phyloP scores from a whole-genome alignment of 1,284 basidiomycete genomes.

The Testicularia cyperi region DNA sequence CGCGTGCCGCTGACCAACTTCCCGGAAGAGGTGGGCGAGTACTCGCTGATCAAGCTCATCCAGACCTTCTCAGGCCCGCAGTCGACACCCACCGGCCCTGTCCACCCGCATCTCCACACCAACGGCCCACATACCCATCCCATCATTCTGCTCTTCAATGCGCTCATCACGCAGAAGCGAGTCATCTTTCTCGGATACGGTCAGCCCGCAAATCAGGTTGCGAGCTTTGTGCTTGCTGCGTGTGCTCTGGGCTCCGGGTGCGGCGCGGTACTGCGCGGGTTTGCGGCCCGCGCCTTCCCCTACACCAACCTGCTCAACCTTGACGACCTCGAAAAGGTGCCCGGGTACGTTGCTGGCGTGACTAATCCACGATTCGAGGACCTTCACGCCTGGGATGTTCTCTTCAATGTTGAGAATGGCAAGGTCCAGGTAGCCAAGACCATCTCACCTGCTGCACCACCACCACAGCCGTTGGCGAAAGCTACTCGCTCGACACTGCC shows the following conservation, averaged over 20 bases:
- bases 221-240: constrained; percentile 85
- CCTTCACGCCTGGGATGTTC: constrained; percentile 82
- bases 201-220: constrained; percentile 74
- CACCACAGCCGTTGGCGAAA: constrained; percentile 4
- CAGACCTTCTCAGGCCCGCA: constrained; percentile 76
- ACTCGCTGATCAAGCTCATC: constrained; percentile 86
- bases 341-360: constrained; percentile 90
- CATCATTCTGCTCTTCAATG: constrained; percentile 91
- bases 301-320: constrained; percentile 86
- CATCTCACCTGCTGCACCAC: constrained; percentile 64
- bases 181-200: constrained; percentile 90
- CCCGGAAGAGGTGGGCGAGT: constrained; percentile 93
- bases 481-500: constrained; percentile 46
- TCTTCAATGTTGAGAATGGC: constrained; percentile 84
- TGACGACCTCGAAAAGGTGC: constrained; percentile 82
- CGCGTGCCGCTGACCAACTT: constrained; percentile 49
- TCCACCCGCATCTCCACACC: constrained; percentile 88
- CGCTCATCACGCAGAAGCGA: constrained; percentile 86
- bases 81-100: constrained; percentile 67
- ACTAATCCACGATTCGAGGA: constrained; percentile 94
- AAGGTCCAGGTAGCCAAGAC: constrained; percentile 82
- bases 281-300: constrained; percentile 85
- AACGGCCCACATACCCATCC: constrained; percentile 87
- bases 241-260: constrained; percentile 89
- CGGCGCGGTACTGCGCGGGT: constrained; percentile 74